Evolutionary conservation across 1,139 yeast species (phyloP).

Genomic region (Hyphopichia fennica): DNA sequence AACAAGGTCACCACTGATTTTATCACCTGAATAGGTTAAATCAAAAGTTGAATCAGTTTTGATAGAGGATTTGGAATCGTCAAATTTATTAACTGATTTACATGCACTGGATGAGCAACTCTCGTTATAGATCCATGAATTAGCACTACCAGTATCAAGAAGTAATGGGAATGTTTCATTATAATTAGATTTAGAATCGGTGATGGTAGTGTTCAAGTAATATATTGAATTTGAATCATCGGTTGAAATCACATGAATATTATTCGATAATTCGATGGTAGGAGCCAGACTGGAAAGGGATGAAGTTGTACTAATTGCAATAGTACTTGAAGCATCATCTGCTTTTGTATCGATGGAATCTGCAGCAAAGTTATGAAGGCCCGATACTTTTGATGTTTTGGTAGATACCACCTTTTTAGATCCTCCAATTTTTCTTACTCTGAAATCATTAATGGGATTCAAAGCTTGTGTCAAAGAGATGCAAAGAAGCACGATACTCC

Average conservation of each 20-base stretch:
- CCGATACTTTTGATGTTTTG: neutral
- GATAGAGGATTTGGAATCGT: constrained; percentile 14
- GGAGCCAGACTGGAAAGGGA: constrained; percentile 16
- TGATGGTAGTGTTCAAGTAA: constrained; percentile 20
- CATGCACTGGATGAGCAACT: constrained; percentile 52
- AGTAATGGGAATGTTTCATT: constrained; percentile 47
- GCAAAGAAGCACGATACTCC: neutral
- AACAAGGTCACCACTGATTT: constrained; percentile 50
- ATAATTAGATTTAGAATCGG: constrained; percentile 25
- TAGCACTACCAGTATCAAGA: constrained; percentile 66
- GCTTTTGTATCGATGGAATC: neutral
- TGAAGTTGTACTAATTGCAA: constrained; percentile 1
- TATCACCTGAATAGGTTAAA: constrained; percentile 56
- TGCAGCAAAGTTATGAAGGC: neutral
- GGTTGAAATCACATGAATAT: constrained; percentile 24
- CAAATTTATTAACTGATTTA: constrained; percentile 19
- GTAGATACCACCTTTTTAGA: neutral
- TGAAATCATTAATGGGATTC: constrained; percentile 11
- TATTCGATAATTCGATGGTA: constrained; percentile 17
- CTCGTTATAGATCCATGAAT: constrained; percentile 61
- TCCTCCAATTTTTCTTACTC: constrained; percentile 6
- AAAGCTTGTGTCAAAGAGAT: neutral
- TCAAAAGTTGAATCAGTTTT: constrained; percentile 28
- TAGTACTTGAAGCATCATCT: neutral
- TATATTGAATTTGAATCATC: constrained; percentile 28